Conservation (phyloP, 2,329 filamentous ascomycete species). For the Tolypocladium paradoxum region DNA sequence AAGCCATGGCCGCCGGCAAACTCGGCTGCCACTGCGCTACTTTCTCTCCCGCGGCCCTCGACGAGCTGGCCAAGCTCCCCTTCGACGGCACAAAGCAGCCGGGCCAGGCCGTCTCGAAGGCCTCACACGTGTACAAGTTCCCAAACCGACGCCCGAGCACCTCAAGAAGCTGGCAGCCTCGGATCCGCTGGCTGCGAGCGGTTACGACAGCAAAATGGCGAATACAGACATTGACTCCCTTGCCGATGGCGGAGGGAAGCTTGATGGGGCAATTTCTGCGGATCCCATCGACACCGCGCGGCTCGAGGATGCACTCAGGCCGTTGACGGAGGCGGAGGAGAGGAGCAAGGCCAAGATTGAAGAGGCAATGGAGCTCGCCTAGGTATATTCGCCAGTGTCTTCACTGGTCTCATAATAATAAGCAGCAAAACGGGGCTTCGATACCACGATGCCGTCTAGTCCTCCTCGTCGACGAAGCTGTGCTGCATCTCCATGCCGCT, state of each 20-base stretch:
- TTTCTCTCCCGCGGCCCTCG: conserved; percentile 27
- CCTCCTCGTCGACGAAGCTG: not conserved
- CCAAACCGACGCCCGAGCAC: conserved; percentile 19
- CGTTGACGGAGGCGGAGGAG: conserved; percentile 29
- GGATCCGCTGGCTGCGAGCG: conserved; percentile 27
- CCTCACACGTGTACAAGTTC: conserved; percentile 25
- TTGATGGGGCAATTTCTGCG: conserved; percentile 29
- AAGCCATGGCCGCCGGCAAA: conserved; percentile 17
- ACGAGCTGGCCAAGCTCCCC: conserved; percentile 25
- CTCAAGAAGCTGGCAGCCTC: conserved; percentile 22
- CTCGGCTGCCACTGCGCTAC: conserved; percentile 35
- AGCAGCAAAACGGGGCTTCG: not conserved
- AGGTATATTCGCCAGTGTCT: not conserved
- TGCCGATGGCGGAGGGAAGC: conserved; percentile 28
- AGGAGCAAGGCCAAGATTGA: conserved; percentile 27
- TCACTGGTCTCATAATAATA: not conserved
- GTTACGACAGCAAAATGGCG: conserved; percentile 28
- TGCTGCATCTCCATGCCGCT: conserved; percentile 11
- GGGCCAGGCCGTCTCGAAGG: conserved; percentile 27
- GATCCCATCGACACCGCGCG: conserved; percentile 26
- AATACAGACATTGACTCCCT: conserved; percentile 34
- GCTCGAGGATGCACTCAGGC: conserved; percentile 25
- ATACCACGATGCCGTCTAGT: not conserved
- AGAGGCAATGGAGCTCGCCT: conserved; percentile 2
- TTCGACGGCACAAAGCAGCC: conserved; percentile 27